Conservation (phyloP, 2,329 filamentous ascomycete species). For the Ascochyta pisi region DNA sequence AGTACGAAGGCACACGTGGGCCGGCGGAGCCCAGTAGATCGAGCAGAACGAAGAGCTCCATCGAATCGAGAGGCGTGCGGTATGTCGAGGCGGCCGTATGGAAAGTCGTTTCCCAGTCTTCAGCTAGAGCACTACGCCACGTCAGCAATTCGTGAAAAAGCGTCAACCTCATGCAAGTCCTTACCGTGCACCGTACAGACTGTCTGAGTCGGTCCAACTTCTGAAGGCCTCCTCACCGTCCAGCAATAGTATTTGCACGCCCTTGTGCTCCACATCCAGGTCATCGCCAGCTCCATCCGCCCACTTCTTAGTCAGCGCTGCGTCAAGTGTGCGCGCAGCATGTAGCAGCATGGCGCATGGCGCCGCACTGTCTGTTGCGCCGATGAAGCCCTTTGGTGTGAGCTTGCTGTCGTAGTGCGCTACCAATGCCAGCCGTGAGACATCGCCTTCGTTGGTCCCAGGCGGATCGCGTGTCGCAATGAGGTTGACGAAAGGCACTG, state of each 20-base stretch:
- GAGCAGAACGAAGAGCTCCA: constrained; percentile 87
- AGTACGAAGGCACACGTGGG: constrained; percentile 83
- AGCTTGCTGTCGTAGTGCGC: constrained; percentile 94
- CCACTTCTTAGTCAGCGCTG: constrained; percentile 86
- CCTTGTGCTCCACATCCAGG: constrained; percentile 70
- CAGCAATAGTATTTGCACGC: constrained; percentile 87
- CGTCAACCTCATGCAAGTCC: constrained; percentile 18
- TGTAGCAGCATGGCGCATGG: constrained; percentile 95
- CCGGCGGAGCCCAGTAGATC: constrained; percentile 79
- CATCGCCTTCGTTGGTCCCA: constrained; percentile 74
- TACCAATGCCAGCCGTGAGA: constrained; percentile 82
- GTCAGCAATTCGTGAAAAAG: neutral
- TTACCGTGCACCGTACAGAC: constrained; percentile 85
- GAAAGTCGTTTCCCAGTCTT: constrained; percentile 76
- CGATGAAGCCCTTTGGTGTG: constrained; percentile 84
- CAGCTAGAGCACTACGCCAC: constrained; percentile 69
- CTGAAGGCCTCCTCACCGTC: constrained; percentile 95
- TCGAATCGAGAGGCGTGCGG: constrained; percentile 76
- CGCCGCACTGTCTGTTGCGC: constrained; percentile 90
- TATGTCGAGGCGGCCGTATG: constrained; percentile 77
- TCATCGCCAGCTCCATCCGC: constrained; percentile 59
- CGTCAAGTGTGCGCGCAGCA: constrained; percentile 79
- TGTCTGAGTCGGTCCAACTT: constrained; percentile 80
- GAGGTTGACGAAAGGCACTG: constrained; percentile 86
- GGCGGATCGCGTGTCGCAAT: constrained; percentile 92